These are phyloP conservation scores for Ogataea saltuana DNA, from an alignment of 805 yeast species.

Conservation along the genomic window DNA sequence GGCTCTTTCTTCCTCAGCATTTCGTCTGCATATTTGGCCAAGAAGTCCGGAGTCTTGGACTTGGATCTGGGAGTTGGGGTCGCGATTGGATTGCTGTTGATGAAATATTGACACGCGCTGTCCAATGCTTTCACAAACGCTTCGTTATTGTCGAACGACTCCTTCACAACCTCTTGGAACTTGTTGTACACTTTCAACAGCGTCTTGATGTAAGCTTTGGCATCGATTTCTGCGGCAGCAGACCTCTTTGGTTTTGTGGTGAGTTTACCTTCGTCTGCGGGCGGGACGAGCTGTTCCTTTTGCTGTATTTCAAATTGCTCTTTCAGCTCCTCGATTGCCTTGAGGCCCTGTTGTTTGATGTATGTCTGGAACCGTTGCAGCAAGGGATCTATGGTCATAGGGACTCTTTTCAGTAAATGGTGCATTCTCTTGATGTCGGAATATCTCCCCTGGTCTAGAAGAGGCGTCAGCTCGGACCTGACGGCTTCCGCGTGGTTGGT, in stretches of 20 bases:
- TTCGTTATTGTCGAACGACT: slow-evolving; percentile 71
- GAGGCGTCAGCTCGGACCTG: slow-evolving; percentile 72
- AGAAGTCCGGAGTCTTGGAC: slow-evolving; percentile 88
- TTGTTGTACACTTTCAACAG: slow-evolving; percentile 68
- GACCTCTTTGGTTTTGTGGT: slow-evolving; percentile 37
- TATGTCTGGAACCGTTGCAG: slow-evolving; percentile 71
- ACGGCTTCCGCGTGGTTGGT: slow-evolving; percentile 73
- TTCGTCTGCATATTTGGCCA: slow-evolving; percentile 87
- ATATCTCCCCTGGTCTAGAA: slow-evolving; percentile 70
- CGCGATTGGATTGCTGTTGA: slow-evolving; percentile 82
- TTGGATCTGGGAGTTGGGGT: slow-evolving; percentile 55
- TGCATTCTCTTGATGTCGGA: slow-evolving; percentile 80
- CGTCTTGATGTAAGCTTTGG: slow-evolving; percentile 78
- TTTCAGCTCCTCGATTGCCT: slow-evolving; percentile 58
- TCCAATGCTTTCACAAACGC: slow-evolving; percentile 86
- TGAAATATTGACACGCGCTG: slow-evolving; percentile 80
- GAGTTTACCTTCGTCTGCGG: slow-evolving; percentile 17
- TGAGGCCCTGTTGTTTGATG: slow-evolving; percentile 64
- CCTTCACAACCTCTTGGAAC: slow-evolving; percentile 62
- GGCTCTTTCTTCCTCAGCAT: slow-evolving; percentile 71
- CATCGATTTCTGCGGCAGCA: slow-evolving; percentile 47
- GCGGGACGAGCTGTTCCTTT: slow-evolving; percentile 28
- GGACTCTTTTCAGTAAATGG: slow-evolving; percentile 72
- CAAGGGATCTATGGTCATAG: slow-evolving; percentile 74
- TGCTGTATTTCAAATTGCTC: slow-evolving; percentile 27